phyloP scores from a whole-genome alignment of 2,329 filamentous ascomycete genomes.

The Didymella arachidicola region DNA sequence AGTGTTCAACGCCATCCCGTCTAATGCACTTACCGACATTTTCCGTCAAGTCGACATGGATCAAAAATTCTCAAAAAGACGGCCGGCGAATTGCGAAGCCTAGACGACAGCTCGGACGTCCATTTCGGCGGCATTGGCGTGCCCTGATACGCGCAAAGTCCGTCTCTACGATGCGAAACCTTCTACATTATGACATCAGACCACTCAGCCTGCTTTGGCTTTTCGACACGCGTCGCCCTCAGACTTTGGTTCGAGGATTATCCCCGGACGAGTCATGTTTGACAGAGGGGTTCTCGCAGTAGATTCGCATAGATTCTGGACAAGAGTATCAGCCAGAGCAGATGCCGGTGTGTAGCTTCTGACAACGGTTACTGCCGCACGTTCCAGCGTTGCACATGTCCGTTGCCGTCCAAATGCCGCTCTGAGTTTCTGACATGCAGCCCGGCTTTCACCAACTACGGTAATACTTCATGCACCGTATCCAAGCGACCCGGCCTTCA shows the following conservation, averaged over 20 bases:
- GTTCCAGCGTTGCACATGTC: background rate
- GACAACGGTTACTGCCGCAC: background rate
- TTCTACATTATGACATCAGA: slow-evolving; percentile 10
- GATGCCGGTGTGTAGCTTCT: background rate
- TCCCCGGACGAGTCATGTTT: background rate
- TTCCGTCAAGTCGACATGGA: background rate
- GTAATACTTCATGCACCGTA: background rate
- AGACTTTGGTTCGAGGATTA: background rate
- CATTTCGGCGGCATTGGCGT: slow-evolving; percentile 2
- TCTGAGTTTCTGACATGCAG: background rate
- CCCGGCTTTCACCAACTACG: background rate
- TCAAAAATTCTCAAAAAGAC: background rate
- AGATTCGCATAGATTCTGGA: background rate
- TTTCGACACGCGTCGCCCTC: background rate
- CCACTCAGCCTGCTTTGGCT: background rate
- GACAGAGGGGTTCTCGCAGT: background rate
- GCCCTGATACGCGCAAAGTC: slow-evolving; percentile 6
- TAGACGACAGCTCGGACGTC: slow-evolving; percentile 2
- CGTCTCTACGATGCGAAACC: background rate
- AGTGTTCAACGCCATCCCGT: slow-evolving; percentile 3
- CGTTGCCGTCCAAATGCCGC: background rate
- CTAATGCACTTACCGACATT: slow-evolving; percentile 5
- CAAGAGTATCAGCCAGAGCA: background rate
- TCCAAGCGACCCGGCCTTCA: background rate
- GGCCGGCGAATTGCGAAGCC: slow-evolving; percentile 1